A percentile compares a stretch with the other conserved stretches of the same genome.
Evolutionary conservation across 257 asterid genomes (phyloP).

Genomic region (Solanum rostratum): DNA sequence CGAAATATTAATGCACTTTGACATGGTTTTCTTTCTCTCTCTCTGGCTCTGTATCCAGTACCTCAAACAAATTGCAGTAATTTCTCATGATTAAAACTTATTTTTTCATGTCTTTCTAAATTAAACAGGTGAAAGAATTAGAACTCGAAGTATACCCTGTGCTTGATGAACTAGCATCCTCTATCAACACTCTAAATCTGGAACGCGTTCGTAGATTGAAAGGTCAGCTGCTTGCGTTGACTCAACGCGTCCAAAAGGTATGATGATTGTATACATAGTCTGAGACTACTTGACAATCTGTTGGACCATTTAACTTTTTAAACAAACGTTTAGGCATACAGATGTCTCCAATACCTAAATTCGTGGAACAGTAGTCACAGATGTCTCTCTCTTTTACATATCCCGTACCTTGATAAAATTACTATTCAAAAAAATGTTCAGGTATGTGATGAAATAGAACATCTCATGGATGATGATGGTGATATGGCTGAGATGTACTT

Average conservation of each 20-base stretch:
- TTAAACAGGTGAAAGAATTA: conserved; percentile 74
- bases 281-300: background rate
- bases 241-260: conserved; percentile 93
- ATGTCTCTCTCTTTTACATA: background rate
- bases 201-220: conserved; percentile 97
- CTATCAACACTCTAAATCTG: conserved; percentile 84
- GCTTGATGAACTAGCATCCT: conserved; percentile 81
- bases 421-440: conserved; percentile 15
- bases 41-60: background rate
- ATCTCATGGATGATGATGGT: conserved; percentile 95
- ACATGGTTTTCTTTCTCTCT: background rate
- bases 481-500: conserved; percentile 99
- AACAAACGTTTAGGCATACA: conserved; percentile 35
- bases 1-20: background rate
- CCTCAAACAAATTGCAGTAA: background rate
- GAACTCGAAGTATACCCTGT: conserved; percentile 87
- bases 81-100: background rate
- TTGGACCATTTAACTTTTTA: background rate
- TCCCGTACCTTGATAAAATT: background rate
- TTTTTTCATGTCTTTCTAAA: background rate
- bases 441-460: conserved; percentile 97
- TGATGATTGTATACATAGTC: background rate
- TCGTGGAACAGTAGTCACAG: background rate
- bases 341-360: background rate
- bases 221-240: conserved; percentile 88